Conservation (phyloP, 2,329 filamentous ascomycete species). For the Colletotrichum cordylinicola region DNA sequence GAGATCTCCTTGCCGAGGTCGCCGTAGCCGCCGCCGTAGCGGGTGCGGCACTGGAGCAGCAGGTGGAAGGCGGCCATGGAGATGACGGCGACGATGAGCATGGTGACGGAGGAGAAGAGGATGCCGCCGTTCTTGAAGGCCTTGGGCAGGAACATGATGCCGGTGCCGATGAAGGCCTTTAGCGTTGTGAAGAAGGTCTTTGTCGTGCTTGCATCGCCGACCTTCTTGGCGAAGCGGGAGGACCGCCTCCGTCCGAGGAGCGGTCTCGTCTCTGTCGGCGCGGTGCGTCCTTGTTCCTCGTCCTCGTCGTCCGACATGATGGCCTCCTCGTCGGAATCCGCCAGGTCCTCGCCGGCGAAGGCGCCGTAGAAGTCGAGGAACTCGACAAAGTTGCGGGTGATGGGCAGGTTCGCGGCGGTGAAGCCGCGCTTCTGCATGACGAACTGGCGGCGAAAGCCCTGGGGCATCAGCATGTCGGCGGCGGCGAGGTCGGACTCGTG, state of each 20-base stretch:
- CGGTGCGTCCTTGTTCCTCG: conserved; percentile 39
- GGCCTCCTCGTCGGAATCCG: conserved; percentile 66
- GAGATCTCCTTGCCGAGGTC: conserved; percentile 73
- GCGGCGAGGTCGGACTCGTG: conserved; percentile 24
- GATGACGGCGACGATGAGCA: conserved; percentile 68
- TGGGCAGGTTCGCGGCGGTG: conserved; percentile 43
- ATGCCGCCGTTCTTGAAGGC: conserved; percentile 81
- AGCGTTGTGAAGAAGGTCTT: conserved; percentile 81
- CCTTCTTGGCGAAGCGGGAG: conserved; percentile 43
- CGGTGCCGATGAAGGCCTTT: conserved; percentile 81
- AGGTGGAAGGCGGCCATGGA: conserved; percentile 77
- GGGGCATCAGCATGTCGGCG: conserved; percentile 22
- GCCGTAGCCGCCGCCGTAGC: conserved; percentile 74
- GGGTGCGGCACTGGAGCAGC: conserved; percentile 69
- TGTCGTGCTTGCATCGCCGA: conserved; percentile 68
- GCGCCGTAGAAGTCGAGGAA: conserved; percentile 79
- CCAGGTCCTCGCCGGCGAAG: conserved; percentile 76
- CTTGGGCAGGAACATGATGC: conserved; percentile 83
- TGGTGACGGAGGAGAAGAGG: conserved; percentile 73
- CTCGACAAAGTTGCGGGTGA: conserved; percentile 75
- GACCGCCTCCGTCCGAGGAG: conserved; percentile 63
- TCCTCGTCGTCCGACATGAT: conserved; percentile 50
- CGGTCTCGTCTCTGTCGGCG: conserved; percentile 60
- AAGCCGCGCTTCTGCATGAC: conserved; percentile 38
- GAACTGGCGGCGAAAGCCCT: conserved; percentile 53